phyloP scores from a whole-genome alignment of 2,329 filamentous ascomycete species.

The Stachybotrys chlorohalonatus region DNA sequence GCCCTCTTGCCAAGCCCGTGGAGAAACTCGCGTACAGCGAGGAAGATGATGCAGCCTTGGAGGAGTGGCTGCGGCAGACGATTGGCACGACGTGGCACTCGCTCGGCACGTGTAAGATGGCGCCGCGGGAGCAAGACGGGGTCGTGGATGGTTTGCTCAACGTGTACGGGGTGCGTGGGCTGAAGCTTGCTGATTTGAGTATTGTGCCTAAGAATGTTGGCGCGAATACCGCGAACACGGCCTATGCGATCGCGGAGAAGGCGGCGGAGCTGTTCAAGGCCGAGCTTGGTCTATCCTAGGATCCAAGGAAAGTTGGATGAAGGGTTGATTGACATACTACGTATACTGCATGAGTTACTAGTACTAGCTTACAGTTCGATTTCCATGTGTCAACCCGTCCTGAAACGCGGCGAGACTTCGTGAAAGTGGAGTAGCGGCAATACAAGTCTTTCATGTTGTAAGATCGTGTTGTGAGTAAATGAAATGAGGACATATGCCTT shows the following conservation, averaged over 20 bases:
- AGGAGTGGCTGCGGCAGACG: slow-evolving; percentile 27
- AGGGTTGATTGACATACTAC: background rate
- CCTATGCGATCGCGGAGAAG: background rate
- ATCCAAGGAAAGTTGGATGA: background rate
- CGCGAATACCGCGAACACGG: slow-evolving; percentile 23
- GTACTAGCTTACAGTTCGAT: too few relatives aligned
- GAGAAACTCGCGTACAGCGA: slow-evolving; percentile 33
- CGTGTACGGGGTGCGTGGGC: slow-evolving; percentile 28
- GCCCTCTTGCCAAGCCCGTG: slow-evolving; percentile 10
- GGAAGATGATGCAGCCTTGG: slow-evolving; percentile 37
- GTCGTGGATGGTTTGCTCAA: slow-evolving; percentile 29
- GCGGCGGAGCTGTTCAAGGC: background rate
- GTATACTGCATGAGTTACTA: background rate
- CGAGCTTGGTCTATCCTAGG: background rate
- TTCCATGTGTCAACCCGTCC: too few relatives aligned
- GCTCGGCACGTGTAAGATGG: slow-evolving; percentile 34
- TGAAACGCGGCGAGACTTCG: too few relatives aligned
- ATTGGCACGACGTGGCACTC: slow-evolving; percentile 31
- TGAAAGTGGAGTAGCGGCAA: too few relatives aligned
- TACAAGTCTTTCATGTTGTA: too few relatives aligned
- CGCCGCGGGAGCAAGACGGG: slow-evolving; percentile 21
- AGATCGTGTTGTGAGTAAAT: too few relatives aligned
- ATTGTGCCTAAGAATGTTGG: slow-evolving; percentile 25
- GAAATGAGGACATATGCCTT: too few relatives aligned
- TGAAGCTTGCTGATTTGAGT: slow-evolving; percentile 28